Evolutionary conservation across 2,329 filamentous ascomycete species (phyloP).

Genomic region (Venturiaceae sp.): DNA sequence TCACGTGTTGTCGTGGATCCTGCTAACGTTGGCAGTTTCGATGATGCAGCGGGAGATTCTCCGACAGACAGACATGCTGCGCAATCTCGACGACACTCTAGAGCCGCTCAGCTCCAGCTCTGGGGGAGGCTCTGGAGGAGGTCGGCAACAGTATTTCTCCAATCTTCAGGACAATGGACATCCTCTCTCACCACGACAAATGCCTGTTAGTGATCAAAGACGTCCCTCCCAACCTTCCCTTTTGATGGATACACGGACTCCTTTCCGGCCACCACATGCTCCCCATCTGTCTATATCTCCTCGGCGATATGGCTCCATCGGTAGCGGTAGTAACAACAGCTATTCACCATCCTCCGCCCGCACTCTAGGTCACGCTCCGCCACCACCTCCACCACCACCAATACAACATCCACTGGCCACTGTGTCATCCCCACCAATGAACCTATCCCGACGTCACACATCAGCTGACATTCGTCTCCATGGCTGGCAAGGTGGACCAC

Average conservation of each 20-base stretch:
- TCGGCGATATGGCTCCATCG: slow-evolving; percentile 80
- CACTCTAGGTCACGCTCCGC: slow-evolving; percentile 47
- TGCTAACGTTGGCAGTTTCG: slow-evolving; percentile 30
- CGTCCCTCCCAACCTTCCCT: slow-evolving; percentile 51
- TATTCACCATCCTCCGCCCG: slow-evolving; percentile 66
- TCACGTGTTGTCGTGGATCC: slow-evolving; percentile 15
- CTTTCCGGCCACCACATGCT: slow-evolving; percentile 69
- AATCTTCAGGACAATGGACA: slow-evolving; percentile 42
- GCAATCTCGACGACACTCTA: slow-evolving; percentile 48
- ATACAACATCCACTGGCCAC: slow-evolving; percentile 48
- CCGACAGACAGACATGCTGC: slow-evolving; percentile 49
- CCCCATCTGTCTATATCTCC: slow-evolving; percentile 73
- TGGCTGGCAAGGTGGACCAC: slow-evolving; percentile 46
- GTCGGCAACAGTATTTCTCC: slow-evolving; percentile 39
- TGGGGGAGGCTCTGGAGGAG: slow-evolving; percentile 20
- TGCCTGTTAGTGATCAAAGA: slow-evolving; percentile 75
- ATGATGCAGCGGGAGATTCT: slow-evolving; percentile 54
- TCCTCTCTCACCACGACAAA: slow-evolving; percentile 78
- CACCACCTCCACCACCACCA: slow-evolving; percentile 56
- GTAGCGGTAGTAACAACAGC: slow-evolving; percentile 48
- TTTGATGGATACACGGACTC: slow-evolving; percentile 31
- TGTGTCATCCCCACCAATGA: slow-evolving; percentile 47
- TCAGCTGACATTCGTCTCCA: slow-evolving; percentile 81
- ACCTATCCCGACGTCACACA: slow-evolving; percentile 76
- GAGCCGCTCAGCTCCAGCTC: slow-evolving; percentile 49